A percentile compares a stretch with the other conserved stretches of the same genome.
These are phyloP conservation scores for Spergularia bocconei DNA, from an alignment of 148 eudicot genomes.

Conservation along the genomic window DNA sequence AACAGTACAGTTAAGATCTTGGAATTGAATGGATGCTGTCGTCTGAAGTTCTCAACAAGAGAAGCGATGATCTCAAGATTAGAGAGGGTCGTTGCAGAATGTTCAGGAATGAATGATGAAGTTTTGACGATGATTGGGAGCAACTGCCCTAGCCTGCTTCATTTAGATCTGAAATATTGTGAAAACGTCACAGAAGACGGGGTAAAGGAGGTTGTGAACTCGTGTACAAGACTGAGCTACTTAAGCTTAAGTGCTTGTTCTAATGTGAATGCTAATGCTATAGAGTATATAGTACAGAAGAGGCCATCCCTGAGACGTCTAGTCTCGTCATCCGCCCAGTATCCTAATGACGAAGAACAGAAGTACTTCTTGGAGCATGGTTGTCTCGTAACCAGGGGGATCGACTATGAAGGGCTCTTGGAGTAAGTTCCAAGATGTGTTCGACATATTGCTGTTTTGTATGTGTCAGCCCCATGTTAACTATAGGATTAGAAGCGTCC, in stretches of 20 bases:
- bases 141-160: conserved; percentile 15
- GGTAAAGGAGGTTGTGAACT: conserved; percentile 21
- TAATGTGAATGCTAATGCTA: conserved; percentile 8
- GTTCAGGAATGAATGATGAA: conserved; percentile 22
- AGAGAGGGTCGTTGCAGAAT: conserved; percentile 7
- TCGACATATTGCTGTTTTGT: too few relatives aligned
- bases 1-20: conserved; percentile 1
- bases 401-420: conserved; percentile 1
- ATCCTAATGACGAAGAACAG: conserved; percentile 17
- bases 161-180: conserved; percentile 23
- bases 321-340: conserved; percentile 17
- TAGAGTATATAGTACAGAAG: conserved; percentile 23
- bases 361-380: conserved; percentile 14
- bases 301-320: conserved; percentile 22
- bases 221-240: conserved; percentile 24
- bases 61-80: conserved; percentile 9
- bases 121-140: conserved; percentile 16
- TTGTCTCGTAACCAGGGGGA: conserved; percentile 8
- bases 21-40: conserved; percentile 2
- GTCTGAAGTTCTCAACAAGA: conserved; percentile 12
- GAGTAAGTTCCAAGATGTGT: too few relatives aligned
- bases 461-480: too few relatives aligned
- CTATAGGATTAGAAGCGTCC: too few relatives aligned
- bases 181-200: conserved; percentile 26
- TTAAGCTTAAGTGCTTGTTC: conserved; percentile 18